Conservation (phyloP, 169 alveolate genomes). For the Plasmodium gaboni region DNA sequence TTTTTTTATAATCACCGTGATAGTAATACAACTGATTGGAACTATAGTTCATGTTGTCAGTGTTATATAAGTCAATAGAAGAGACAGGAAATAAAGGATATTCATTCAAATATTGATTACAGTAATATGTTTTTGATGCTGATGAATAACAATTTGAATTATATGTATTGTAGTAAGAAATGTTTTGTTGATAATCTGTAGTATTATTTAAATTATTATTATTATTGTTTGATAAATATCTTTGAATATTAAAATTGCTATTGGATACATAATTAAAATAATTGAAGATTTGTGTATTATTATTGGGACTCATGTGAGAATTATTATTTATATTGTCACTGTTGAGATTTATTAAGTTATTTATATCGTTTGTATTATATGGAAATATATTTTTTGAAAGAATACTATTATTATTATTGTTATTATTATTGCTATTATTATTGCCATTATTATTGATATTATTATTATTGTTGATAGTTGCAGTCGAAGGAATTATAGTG, state of each 20-base stretch:
- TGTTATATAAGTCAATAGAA: slow-evolving; percentile 13
- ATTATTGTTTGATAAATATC: slow-evolving; percentile 5
- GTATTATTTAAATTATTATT: not conserved
- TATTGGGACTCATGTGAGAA: not conserved
- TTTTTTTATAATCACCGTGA: slow-evolving; percentile 10
- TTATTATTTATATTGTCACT: not conserved
- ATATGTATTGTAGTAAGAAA: slow-evolving; percentile 26
- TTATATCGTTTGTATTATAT: not conserved
- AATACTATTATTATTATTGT: not conserved
- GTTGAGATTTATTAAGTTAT: not conserved
- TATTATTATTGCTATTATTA: too few relatives aligned
- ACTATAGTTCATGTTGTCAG: not conserved
- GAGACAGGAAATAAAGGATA: slow-evolving; percentile 26
- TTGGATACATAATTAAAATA: slow-evolving; percentile 39
- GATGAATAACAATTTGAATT: slow-evolving; percentile 27
- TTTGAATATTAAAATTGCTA: slow-evolving; percentile 16
- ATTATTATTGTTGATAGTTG: not conserved
- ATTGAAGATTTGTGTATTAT: slow-evolving; percentile 28
- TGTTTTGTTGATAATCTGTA: slow-evolving; percentile 27
- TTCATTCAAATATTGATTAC: slow-evolving; percentile 29
- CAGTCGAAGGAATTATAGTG: not conserved
- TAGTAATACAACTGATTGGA: not conserved
- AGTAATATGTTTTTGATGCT: slow-evolving; percentile 18
- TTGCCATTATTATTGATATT: not conserved
- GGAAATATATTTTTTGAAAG: slow-evolving; percentile 5